Evolutionary conservation across 768 basidiomycete genomes (phyloP).

Genomic region (Lepiota venenata): DNA sequence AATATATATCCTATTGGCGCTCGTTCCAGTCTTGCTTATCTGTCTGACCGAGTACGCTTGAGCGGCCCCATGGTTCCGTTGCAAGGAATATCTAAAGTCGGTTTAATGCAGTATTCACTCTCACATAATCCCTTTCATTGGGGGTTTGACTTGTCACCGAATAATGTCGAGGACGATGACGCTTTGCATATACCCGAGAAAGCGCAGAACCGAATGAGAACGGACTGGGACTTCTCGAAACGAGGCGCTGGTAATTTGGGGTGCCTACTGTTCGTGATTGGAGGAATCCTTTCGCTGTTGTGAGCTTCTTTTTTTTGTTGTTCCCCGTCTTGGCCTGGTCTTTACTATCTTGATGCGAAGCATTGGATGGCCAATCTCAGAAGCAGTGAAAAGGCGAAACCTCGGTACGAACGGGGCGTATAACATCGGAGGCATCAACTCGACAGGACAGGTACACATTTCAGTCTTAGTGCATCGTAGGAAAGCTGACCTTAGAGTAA

Average conservation of each 20-base stretch:
- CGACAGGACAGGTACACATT: slow-evolving; percentile 50
- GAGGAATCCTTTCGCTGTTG: slow-evolving; percentile 56
- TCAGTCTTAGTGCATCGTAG: not conserved
- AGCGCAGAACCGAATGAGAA: slow-evolving; percentile 34
- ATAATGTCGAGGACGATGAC: slow-evolving; percentile 40
- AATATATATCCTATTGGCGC: slow-evolving; percentile 28
- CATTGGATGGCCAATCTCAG: slow-evolving; percentile 35
- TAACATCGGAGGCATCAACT: slow-evolving; percentile 55
- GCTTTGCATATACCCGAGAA: slow-evolving; percentile 24
- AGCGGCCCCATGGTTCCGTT: not conserved
- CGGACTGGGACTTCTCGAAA: slow-evolving; percentile 44
- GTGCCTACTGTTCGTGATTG: slow-evolving; percentile 43
- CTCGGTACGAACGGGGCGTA: slow-evolving; percentile 28
- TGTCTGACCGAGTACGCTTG: slow-evolving; percentile 24
- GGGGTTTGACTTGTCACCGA: slow-evolving; percentile 46
- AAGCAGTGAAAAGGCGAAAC: slow-evolving; percentile 20
- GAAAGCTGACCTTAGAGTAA: slow-evolving; percentile 14
- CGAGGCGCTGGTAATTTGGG: slow-evolving; percentile 68
- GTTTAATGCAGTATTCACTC: slow-evolving; percentile 41
- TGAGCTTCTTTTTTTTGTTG: slow-evolving; percentile 34
- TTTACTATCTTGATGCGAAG: slow-evolving; percentile 15
- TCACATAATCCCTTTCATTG: slow-evolving; percentile 53
- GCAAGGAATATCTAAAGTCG: not conserved
- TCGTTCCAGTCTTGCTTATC: slow-evolving; percentile 25
- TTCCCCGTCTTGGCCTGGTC: not conserved